A percentile compares a stretch with the other conserved stretches of the same genome.
phyloP scores from a whole-genome alignment of 2,329 filamentous ascomycete species.

The Penicillium occitanis region DNA sequence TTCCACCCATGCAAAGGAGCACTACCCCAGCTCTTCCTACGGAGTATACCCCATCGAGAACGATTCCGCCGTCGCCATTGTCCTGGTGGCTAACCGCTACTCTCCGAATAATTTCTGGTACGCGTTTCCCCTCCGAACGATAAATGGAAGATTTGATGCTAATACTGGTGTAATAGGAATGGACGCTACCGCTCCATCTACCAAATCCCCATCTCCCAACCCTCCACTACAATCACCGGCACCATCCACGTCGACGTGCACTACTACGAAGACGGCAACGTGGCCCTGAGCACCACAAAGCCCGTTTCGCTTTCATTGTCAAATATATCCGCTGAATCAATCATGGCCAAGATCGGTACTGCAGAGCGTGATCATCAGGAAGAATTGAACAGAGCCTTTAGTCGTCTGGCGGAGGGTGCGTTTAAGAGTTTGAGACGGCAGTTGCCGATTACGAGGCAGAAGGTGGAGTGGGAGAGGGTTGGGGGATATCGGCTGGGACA shows the following conservation, averaged over 20 bases:
- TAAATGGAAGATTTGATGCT: neutral
- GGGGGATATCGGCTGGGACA: constrained; percentile 84
- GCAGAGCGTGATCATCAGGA: constrained; percentile 94
- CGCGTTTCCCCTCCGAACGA: constrained; percentile 18
- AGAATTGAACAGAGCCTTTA: constrained; percentile 88
- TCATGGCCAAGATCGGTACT: constrained; percentile 74
- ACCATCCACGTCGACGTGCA: constrained; percentile 92
- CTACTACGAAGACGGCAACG: constrained; percentile 99
- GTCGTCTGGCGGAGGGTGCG: constrained; percentile 82
- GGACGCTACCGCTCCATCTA: constrained; percentile 94
- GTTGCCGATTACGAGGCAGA: constrained; percentile 93
- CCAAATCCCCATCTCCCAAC: constrained; percentile 68
- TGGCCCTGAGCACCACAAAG: constrained; percentile 88
- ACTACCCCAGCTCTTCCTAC: constrained; percentile 78
- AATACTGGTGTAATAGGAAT: constrained; percentile 60
- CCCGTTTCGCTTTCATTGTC: constrained; percentile 62
- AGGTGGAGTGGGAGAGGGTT: constrained; percentile 99
- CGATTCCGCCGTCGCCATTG: constrained; percentile 72
- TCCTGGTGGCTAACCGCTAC: constrained; percentile 94
- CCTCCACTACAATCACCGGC: constrained; percentile 64
- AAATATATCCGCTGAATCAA: constrained; percentile 64
- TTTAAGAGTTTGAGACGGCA: constrained; percentile 93
- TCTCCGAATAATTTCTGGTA: constrained; percentile 97
- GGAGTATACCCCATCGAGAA: constrained; percentile 79
- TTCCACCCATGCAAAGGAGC: constrained; percentile 74